Evolutionary conservation across 2,329 filamentous ascomycete species (phyloP).

Genomic region (Periconia digitata): DNA sequence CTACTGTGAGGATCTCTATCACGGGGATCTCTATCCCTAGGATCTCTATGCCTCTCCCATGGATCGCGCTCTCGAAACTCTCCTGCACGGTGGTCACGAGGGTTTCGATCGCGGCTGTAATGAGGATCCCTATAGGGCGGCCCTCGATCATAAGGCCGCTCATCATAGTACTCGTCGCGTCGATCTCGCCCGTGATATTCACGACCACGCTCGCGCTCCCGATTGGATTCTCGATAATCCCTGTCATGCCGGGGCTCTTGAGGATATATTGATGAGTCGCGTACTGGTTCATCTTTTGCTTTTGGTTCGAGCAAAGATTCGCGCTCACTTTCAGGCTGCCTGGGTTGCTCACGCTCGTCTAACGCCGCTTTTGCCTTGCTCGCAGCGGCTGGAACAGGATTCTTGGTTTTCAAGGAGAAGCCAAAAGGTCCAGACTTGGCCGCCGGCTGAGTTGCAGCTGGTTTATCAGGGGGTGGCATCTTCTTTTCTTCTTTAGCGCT

Average conservation of each 20-base stretch:
- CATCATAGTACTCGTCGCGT: conserved; percentile 22
- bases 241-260: conserved; percentile 27
- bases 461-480: conserved; percentile 54
- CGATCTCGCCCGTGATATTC: conserved; percentile 46
- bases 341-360: conserved; percentile 37
- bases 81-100: conserved; percentile 16
- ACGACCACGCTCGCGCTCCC: conserved; percentile 26
- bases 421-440: conserved; percentile 64
- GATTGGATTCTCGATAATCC: conserved; percentile 28
- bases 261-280: conserved; percentile 24
- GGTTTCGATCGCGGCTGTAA: conserved; percentile 26
- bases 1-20: conserved; percentile 17
- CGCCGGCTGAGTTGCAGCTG: conserved; percentile 56
- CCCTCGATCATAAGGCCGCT: conserved; percentile 17
- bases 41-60: conserved; percentile 20
- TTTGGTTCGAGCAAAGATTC: conserved; percentile 46
- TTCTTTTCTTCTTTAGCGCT: conserved; percentile 52
- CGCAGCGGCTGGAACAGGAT: conserved; percentile 56
- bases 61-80: conserved; percentile 20
- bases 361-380: conserved; percentile 55
- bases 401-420: conserved; percentile 84
- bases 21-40: conserved; percentile 14
- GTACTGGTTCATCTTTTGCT: conserved; percentile 40
- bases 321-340: conserved; percentile 43
- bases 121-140: conserved; percentile 8